These are phyloP conservation scores for Spongiforma sp. DNA, from an alignment of 1,284 basidiomycete species.

Conservation along the genomic window DNA sequence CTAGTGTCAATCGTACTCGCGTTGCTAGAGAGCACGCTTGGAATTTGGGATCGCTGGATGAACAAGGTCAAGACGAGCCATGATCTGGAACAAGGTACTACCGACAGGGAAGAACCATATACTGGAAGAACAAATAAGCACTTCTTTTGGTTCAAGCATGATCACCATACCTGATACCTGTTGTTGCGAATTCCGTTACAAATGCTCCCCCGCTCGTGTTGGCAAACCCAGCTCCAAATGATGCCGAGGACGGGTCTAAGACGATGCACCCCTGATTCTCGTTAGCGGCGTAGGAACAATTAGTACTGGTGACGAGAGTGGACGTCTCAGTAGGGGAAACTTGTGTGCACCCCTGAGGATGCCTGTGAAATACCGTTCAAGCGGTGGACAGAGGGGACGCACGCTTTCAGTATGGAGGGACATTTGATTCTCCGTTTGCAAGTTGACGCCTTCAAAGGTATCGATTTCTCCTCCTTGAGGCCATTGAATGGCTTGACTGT, in stretches of 20 bases:
- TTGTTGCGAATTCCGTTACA: slow-evolving; percentile 70
- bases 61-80: slow-evolving; percentile 4
- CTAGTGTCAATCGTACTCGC: slow-evolving; percentile 64
- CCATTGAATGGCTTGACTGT: slow-evolving; percentile 62
- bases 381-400: slow-evolving; percentile 9
- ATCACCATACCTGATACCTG: slow-evolving; percentile 63
- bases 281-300: slow-evolving; percentile 62
- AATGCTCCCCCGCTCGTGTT: slow-evolving; percentile 71
- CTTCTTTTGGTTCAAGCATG: background rate
- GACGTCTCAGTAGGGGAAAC: slow-evolving; percentile 55
- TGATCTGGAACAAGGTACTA: slow-evolving; percentile 9
- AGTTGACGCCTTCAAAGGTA: slow-evolving; percentile 78
- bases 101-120: slow-evolving; percentile 78
- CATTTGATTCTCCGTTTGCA: slow-evolving; percentile 65
- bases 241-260: slow-evolving; percentile 53
- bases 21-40: slow-evolving; percentile 57
- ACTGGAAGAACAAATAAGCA: slow-evolving; percentile 36
- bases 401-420: slow-evolving; percentile 65
- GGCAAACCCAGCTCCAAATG: slow-evolving; percentile 72
- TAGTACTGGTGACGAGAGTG: slow-evolving; percentile 59
- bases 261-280: slow-evolving; percentile 68
- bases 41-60: slow-evolving; percentile 58
- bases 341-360: slow-evolving; percentile 57
- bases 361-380: slow-evolving; percentile 16
- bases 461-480: slow-evolving; percentile 76